phyloP scores from a whole-genome alignment of 2,329 filamentous ascomycete species.

The Penicillium freii region DNA sequence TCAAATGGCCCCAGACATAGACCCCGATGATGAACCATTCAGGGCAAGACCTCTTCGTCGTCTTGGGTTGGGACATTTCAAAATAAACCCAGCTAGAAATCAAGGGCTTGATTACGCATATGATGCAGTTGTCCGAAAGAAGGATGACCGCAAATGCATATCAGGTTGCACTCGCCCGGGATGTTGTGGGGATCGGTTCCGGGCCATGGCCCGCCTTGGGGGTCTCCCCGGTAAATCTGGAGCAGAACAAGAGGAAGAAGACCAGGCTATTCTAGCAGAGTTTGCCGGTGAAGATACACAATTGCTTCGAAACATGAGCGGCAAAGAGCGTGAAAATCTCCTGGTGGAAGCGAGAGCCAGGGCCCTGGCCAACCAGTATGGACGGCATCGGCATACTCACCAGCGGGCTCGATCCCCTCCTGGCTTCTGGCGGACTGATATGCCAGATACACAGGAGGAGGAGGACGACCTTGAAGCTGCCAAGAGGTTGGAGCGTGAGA shows the following conservation, averaged over 20 bases:
- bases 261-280: constrained; percentile 48
- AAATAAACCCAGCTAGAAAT: constrained; percentile 71
- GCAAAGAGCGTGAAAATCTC: constrained; percentile 61
- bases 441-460: constrained; percentile 82
- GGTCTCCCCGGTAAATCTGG: constrained; percentile 29
- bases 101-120: constrained; percentile 71
- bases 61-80: constrained; percentile 72
- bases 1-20: constrained; percentile 10
- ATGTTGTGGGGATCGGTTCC: constrained; percentile 74
- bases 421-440: constrained; percentile 87
- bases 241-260: constrained; percentile 19
- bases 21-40: constrained; percentile 46
- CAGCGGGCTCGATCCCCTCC: constrained; percentile 71
- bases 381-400: constrained; percentile 74
- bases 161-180: constrained; percentile 70
- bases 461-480: constrained; percentile 65
- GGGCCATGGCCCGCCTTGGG: constrained; percentile 57
- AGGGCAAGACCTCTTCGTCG: constrained; percentile 58
- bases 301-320: constrained; percentile 50
- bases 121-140: constrained; percentile 69
- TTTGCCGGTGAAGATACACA: constrained; percentile 49
- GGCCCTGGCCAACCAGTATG: constrained; percentile 70
- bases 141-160: constrained; percentile 66
- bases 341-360: constrained; percentile 74
- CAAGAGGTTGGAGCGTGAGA: constrained; percentile 59